Conservation (phyloP, 2,329 filamentous ascomycete genomes). For the Apiospora hydei region DNA sequence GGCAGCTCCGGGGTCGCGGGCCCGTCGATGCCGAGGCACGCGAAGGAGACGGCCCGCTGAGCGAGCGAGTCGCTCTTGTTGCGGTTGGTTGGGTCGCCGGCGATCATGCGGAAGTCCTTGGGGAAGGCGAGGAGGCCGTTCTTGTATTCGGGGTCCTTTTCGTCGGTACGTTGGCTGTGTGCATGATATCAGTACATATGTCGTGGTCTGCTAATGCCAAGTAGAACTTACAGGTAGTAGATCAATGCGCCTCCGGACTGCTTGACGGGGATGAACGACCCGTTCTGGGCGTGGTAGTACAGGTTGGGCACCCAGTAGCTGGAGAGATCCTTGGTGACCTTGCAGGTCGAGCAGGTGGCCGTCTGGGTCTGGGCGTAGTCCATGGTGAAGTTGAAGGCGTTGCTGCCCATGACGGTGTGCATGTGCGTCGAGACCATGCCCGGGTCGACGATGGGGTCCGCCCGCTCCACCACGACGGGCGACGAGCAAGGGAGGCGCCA, state of each 20-base stretch:
- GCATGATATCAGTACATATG: neutral
- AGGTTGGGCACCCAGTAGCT: constrained; percentile 75
- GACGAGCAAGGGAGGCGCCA: constrained; percentile 37
- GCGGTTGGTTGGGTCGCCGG: constrained; percentile 62
- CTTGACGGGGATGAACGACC: constrained; percentile 61
- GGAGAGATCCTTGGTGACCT: constrained; percentile 66
- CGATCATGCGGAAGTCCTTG: constrained; percentile 69
- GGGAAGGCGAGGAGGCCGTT: constrained; percentile 67
- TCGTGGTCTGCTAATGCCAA: no score
- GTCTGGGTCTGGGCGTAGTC: constrained; percentile 57
- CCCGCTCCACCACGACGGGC: constrained; percentile 48
- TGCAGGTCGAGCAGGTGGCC: constrained; percentile 70
- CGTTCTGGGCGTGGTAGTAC: constrained; percentile 58
- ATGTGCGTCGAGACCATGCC: constrained; percentile 61
- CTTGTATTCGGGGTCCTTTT: constrained; percentile 45
- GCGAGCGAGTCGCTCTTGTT: constrained; percentile 54
- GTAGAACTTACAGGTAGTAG: constrained; percentile 59
- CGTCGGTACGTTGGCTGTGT: constrained; percentile 49
- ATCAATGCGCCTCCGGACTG: constrained; percentile 52
- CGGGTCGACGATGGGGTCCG: constrained; percentile 67
- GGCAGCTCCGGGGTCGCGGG: constrained; percentile 61
- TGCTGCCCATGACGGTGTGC: constrained; percentile 69
- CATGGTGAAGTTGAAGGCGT: constrained; percentile 64
- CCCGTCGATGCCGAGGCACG: constrained; percentile 57
- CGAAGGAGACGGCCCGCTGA: constrained; percentile 60